Conservation (phyloP, 768 basidiomycete species). For the Termitomyces sp. region DNA sequence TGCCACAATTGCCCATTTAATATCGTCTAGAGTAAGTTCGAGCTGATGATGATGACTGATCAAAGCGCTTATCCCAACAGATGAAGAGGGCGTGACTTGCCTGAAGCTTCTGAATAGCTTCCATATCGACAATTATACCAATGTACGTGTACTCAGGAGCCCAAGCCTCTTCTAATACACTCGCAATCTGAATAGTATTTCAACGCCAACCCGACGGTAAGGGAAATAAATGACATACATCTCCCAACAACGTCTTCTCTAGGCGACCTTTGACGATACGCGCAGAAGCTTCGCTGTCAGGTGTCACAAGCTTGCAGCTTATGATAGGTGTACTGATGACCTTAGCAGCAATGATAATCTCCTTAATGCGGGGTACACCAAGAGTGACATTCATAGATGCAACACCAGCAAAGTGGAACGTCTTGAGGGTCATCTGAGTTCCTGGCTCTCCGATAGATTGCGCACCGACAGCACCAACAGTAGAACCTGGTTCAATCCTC, state of each 20-base stretch:
- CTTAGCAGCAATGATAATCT: constrained; percentile 99
- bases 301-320: constrained; percentile 86
- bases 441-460: constrained; percentile 99
- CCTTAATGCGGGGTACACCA: constrained; percentile 99
- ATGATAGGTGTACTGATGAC: constrained; percentile 97
- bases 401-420: constrained; percentile 99
- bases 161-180: constrained; percentile 95
- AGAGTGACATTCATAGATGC: constrained; percentile 99
- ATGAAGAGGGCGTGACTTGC: constrained; percentile 28
- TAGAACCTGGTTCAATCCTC: constrained; percentile 96
- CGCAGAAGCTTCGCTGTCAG: constrained; percentile 87
- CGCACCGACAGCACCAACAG: constrained; percentile 96
- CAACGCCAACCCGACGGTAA: not conserved
- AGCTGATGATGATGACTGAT: constrained; percentile 41
- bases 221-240: constrained; percentile 45
- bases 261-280: constrained; percentile 95
- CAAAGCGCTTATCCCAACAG: not conserved
- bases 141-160: constrained; percentile 89
- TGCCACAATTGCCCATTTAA: constrained; percentile 86
- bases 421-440: constrained; percentile 99
- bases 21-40: constrained; percentile 86
- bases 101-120: constrained; percentile 86
- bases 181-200: constrained; percentile 58
- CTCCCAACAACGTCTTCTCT: constrained; percentile 91
- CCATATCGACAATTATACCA: constrained; percentile 84